Conservation (phyloP, 2,329 filamentous ascomycete genomes). For the Fusarium fracticaudum region DNA sequence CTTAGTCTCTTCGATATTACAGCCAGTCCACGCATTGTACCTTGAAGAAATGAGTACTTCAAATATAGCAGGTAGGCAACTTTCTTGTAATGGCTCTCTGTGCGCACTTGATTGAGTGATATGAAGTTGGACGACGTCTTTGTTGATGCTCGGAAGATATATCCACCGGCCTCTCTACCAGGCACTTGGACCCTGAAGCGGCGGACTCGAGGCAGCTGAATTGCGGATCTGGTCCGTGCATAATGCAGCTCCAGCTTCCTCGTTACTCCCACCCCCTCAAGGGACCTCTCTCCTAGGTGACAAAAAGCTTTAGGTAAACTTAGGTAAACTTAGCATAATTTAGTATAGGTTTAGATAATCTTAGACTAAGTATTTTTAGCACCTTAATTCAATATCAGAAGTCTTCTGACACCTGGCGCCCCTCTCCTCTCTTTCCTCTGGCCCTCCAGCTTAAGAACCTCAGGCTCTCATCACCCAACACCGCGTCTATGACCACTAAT, state of each 20-base stretch:
- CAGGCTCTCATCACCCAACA: background rate
- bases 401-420: no score
- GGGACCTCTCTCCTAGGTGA: no score
- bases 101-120: background rate
- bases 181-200: background rate
- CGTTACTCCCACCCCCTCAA: background rate
- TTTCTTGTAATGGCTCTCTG: no score
- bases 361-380: no score
- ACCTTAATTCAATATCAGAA: no score
- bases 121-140: no score
- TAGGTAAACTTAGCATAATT: no score
- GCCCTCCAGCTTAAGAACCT: background rate
- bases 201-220: background rate
- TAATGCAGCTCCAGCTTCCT: background rate
- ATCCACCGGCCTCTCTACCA: background rate
- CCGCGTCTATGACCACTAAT: no score
- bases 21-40: no score
- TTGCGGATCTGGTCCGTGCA: background rate
- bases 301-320: no score
- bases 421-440: no score
- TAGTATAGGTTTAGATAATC: no score
- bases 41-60: background rate
- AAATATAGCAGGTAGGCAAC: background rate
- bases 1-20: background rate
- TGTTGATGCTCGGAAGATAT: background rate